Percentiles rank a stretch among this genome's conserved stretches.
phyloP scores from a whole-genome alignment of 805 yeast genomes.

The Yamadazyma laniorum region DNA sequence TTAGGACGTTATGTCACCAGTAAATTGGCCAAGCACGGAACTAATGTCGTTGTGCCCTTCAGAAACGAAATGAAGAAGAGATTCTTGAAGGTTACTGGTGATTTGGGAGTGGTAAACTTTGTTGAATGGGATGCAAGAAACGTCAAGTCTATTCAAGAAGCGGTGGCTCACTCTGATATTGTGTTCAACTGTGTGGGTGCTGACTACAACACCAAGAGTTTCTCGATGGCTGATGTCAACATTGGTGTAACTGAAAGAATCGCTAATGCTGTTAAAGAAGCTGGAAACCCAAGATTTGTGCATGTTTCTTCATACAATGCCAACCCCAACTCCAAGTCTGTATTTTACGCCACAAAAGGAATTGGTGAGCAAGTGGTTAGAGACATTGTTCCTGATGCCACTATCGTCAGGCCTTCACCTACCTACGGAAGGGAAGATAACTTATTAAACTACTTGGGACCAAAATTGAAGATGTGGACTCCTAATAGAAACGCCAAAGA shows the following conservation, averaged over 20 bases:
- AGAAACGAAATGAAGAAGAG: conserved; percentile 77
- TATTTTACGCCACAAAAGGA: conserved; percentile 78
- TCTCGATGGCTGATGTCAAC: conserved; percentile 78
- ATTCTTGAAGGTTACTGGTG: conserved; percentile 79
- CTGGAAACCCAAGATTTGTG: conserved; percentile 68
- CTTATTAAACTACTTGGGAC: conserved; percentile 61
- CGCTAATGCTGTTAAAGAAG: conserved; percentile 67
- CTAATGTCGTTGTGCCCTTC: conserved; percentile 72
- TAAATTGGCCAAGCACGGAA: conserved; percentile 80
- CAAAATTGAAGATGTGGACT: conserved; percentile 57
- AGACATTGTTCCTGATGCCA: conserved; percentile 67
- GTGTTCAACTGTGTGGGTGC: conserved; percentile 80
- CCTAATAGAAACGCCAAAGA: conserved; percentile 63
- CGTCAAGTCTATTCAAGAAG: conserved; percentile 67
- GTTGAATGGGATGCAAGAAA: conserved; percentile 83
- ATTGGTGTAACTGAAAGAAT: conserved; percentile 77
- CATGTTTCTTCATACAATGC: conserved; percentile 84
- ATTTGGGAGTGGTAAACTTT: conserved; percentile 81
- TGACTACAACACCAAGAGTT: conserved; percentile 73
- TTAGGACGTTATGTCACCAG: conserved; percentile 71
- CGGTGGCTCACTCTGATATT: conserved; percentile 78
- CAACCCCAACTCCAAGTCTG: conserved; percentile 60
- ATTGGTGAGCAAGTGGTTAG: conserved; percentile 70
- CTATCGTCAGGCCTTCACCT: conserved; percentile 83
- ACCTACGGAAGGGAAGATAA: conserved; percentile 74